These are phyloP conservation scores for Austroboletus festivus DNA, from an alignment of 768 basidiomycete genomes.

Conservation along the genomic window DNA sequence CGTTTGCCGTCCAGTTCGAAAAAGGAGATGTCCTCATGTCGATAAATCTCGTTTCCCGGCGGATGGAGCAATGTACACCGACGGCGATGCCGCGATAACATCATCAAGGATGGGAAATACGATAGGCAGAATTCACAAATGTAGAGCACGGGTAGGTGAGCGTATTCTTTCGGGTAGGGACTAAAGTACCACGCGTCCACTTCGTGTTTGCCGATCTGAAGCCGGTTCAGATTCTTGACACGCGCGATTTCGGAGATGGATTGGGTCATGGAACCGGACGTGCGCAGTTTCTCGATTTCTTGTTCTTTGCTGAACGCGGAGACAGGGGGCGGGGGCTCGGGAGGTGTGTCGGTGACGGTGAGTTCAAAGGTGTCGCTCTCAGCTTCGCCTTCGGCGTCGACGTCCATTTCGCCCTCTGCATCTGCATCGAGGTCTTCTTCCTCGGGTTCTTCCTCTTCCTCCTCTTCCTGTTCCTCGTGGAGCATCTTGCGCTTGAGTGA, in stretches of 20 bases:
- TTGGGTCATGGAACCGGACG: conserved; percentile 98
- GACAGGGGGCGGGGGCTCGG: conserved; percentile 49
- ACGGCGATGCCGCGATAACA: conserved; percentile 86
- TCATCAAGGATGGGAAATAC: conserved; percentile 87
- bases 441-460: conserved; percentile 53
- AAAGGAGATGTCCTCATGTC: conserved; percentile 94
- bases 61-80: conserved; percentile 92
- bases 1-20: conserved; percentile 98
- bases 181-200: conserved; percentile 99
- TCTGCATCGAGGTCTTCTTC: conserved; percentile 45
- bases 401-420: conserved; percentile 45
- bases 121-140: conserved; percentile 98
- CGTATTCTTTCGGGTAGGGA: conserved; percentile 97
- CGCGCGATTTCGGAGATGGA: conserved; percentile 96
- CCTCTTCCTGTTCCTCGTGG: conserved; percentile 62
- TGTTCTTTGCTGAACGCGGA: conserved; percentile 91
- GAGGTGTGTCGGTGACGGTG: conserved; percentile 44
- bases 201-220: conserved; percentile 95
- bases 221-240: conserved; percentile 95
- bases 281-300: conserved; percentile 97
- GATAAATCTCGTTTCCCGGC: conserved; percentile 99
- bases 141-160: conserved; percentile 91
- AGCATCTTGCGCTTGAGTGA: conserved; percentile 67
- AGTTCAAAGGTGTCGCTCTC: conserved; percentile 73
- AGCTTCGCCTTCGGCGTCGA: conserved; percentile 43